These are phyloP conservation scores for Claviceps monticola DNA, from an alignment of 2,329 filamentous ascomycete species.

Conservation along the genomic window DNA sequence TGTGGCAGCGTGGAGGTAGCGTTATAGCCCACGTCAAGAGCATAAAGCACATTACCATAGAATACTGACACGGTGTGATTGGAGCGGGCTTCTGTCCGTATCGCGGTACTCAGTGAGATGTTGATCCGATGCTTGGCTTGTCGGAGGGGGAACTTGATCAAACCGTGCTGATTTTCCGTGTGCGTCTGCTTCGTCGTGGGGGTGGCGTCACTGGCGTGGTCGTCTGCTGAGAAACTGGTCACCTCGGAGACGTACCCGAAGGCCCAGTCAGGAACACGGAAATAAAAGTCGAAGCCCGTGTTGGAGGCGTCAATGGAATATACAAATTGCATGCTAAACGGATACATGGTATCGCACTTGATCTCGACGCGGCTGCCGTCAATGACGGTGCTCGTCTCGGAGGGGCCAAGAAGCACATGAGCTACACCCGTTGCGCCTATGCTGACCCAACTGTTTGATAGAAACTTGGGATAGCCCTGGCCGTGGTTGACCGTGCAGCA, in stretches of 20 bases:
- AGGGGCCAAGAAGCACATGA: slow-evolving; percentile 36
- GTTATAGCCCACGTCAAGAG: slow-evolving; percentile 21
- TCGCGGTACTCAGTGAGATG: slow-evolving; percentile 8
- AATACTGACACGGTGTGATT: slow-evolving; percentile 28
- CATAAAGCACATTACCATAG: slow-evolving; percentile 29
- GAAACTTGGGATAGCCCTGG: slow-evolving; percentile 42
- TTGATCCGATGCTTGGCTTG: slow-evolving; percentile 10
- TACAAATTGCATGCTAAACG: slow-evolving; percentile 14
- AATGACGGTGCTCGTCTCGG: slow-evolving; percentile 24
- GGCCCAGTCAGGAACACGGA: slow-evolving; percentile 17
- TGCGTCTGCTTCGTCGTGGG: not conserved
- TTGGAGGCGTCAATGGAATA: slow-evolving; percentile 15
- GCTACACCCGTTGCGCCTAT: slow-evolving; percentile 29
- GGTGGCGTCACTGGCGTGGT: not conserved
- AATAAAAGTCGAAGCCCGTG: slow-evolving; percentile 14
- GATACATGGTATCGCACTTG: slow-evolving; percentile 34
- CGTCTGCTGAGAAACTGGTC: not conserved
- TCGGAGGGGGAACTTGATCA: slow-evolving; percentile 10
- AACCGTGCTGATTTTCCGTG: slow-evolving; percentile 8
- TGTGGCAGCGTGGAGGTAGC: slow-evolving; percentile 12
- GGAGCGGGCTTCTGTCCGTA: slow-evolving; percentile 12
- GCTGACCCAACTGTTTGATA: slow-evolving; percentile 31
- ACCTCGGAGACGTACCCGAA: not conserved
- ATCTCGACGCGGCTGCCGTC: slow-evolving; percentile 22
- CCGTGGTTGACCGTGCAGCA: slow-evolving; percentile 47